A percentile compares a stretch with the other conserved stretches of the same genome.
Conservation (phyloP, 2,329 filamentous ascomycete genomes). For the Venturiaceae sp. region DNA sequence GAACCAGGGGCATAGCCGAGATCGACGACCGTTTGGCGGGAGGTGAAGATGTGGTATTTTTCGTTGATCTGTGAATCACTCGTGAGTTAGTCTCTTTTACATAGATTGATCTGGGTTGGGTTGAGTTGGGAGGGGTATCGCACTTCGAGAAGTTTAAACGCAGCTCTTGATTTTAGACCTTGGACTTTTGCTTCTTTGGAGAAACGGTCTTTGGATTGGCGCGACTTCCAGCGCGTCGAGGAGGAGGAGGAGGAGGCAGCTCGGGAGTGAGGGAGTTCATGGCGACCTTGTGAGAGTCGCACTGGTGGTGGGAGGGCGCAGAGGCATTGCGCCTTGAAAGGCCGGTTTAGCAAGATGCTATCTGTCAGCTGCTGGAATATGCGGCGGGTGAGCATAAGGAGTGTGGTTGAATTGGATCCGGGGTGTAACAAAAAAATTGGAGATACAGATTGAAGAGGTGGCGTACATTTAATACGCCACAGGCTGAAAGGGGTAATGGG, state of each 20-base stretch:
- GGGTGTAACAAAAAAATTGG: neutral
- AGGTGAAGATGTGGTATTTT: conserved; percentile 68
- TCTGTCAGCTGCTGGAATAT: conserved; percentile 25
- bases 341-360: conserved; percentile 19
- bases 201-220: conserved; percentile 65
- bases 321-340: neutral
- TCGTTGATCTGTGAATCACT: conserved; percentile 60
- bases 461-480: no score
- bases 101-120: conserved; percentile 10
- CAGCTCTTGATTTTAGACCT: conserved; percentile 79
- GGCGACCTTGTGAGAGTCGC: neutral
- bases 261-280: neutral
- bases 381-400: conserved; percentile 25
- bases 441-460: neutral
- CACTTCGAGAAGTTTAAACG: conserved; percentile 86
- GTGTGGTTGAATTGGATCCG: neutral
- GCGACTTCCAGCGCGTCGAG: conserved; percentile 71
- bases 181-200: conserved; percentile 67
- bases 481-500: no score
- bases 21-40: conserved; percentile 80
- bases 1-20: conserved; percentile 67
- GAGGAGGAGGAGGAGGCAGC: conserved; percentile 33
- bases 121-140: conserved; percentile 3
- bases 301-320: neutral
- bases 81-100: conserved; percentile 7